Conservation (phyloP, 352 stramenopile species). For the Thraustotheca clavata region DNA sequence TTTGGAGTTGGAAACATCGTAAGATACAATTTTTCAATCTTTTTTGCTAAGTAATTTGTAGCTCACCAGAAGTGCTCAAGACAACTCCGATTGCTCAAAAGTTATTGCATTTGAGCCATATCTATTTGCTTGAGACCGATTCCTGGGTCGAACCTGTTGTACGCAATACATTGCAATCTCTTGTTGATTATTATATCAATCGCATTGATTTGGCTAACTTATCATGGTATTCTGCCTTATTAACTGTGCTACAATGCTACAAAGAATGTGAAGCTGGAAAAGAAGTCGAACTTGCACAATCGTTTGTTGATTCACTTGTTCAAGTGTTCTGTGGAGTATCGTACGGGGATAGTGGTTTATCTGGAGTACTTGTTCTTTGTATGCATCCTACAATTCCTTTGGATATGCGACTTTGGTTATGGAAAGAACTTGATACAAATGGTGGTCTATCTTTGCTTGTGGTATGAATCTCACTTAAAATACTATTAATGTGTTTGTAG, state of each 20-base stretch:
- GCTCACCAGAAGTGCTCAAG: not conserved
- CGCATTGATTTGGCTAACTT: not conserved
- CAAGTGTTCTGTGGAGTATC: slow-evolving; percentile 16
- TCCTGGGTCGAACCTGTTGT: not conserved
- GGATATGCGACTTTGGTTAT: not conserved
- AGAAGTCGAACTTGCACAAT: not conserved
- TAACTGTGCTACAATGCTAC: not conserved
- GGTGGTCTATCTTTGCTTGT: not conserved
- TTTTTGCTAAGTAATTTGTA: not conserved
- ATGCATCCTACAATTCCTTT: not conserved
- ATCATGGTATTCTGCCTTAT: not conserved
- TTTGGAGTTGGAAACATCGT: slow-evolving; percentile 9
- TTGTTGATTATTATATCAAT: not conserved
- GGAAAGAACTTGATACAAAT: not conserved
- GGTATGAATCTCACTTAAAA: not conserved
- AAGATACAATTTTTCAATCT: not conserved
- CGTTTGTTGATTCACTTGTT: slow-evolving; percentile 8
- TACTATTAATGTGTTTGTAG: too few species aligned
- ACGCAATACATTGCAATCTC: not conserved
- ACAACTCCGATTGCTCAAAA: not conserved
- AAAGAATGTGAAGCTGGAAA: not conserved
- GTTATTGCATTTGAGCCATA: slow-evolving; percentile 6
- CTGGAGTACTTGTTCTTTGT: not conserved
- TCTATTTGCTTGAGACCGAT: slow-evolving; percentile 16
- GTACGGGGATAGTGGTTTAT: slow-evolving; percentile 2